Conservation (phyloP, 1,284 basidiomycete genomes). For the Austroboletus niveus region DNA sequence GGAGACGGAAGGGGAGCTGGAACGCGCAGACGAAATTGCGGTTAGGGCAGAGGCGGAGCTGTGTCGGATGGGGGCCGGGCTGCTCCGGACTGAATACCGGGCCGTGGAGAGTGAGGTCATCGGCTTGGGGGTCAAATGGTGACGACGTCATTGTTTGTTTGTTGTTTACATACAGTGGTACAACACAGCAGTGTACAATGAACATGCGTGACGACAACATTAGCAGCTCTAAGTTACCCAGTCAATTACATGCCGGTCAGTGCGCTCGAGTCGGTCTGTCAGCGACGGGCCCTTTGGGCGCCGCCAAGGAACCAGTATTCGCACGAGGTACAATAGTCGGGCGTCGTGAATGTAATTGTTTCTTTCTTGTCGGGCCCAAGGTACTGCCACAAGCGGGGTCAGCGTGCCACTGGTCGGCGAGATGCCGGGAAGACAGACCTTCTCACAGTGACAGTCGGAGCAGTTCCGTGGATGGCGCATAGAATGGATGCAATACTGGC, state of each 20-base stretch:
- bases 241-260: slow-evolving; percentile 23
- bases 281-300: slow-evolving; percentile 28
- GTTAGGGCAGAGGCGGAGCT: slow-evolving; percentile 42
- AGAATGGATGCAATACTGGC: slow-evolving; percentile 58
- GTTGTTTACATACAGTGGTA: slow-evolving; percentile 12
- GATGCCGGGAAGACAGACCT: slow-evolving; percentile 28
- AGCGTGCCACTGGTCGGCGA: slow-evolving; percentile 6
- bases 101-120: slow-evolving; percentile 87
- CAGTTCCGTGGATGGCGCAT: slow-evolving; percentile 51
- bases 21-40: slow-evolving; percentile 44
- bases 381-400: slow-evolving; percentile 43
- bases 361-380: slow-evolving; percentile 67
- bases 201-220: slow-evolving; percentile 11
- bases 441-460: slow-evolving; percentile 55
- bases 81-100: slow-evolving; percentile 82
- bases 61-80: slow-evolving; percentile 38
- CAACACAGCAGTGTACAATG: not conserved
- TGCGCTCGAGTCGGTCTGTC: slow-evolving; percentile 11
- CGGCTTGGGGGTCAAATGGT: slow-evolving; percentile 84
- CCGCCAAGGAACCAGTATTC: slow-evolving; percentile 60
- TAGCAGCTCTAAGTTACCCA: slow-evolving; percentile 30
- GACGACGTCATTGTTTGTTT: slow-evolving; percentile 24
- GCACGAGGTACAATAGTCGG: slow-evolving; percentile 62
- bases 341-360: slow-evolving; percentile 48
- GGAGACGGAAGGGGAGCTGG: not conserved